Conservation (phyloP, 1,284 basidiomycete genomes). For the Moniliella sp. region DNA sequence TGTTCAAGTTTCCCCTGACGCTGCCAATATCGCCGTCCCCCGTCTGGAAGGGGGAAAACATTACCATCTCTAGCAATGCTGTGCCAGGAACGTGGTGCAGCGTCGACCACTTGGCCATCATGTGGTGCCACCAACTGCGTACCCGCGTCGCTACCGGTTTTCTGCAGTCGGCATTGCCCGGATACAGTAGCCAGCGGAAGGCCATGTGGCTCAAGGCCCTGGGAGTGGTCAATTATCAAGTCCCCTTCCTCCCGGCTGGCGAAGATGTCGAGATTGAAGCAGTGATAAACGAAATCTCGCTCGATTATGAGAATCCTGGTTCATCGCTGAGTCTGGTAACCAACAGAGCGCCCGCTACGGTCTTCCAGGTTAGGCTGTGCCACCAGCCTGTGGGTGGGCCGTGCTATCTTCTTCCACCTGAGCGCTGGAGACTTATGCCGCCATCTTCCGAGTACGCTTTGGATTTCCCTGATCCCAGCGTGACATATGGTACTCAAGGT, state of each 20-base stretch:
- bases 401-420: too few relatives aligned
- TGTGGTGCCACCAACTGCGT: constrained; percentile 94
- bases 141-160: constrained; percentile 49
- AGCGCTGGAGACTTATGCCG: too few relatives aligned
- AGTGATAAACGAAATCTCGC: background rate
- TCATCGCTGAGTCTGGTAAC: background rate
- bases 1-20: constrained; percentile 74
- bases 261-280: background rate
- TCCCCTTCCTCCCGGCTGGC: background rate
- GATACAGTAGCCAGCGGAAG: too few relatives aligned
- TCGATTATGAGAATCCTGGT: background rate
- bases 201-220: too few relatives aligned
- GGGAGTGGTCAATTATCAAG: background rate
- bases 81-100: constrained; percentile 79
- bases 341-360: background rate
- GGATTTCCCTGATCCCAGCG: too few relatives aligned
- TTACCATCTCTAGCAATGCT: constrained; percentile 49
- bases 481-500: too few relatives aligned
- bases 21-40: constrained; percentile 47
- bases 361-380: too few relatives aligned
- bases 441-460: too few relatives aligned
- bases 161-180: constrained; percentile 6
- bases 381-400: too few relatives aligned
- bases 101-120: constrained; percentile 83
- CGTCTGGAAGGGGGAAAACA: constrained; percentile 4